Base-by-base conservation (phyloP, 176 grass and related monocot species). In the Panicum miliaceum region DNA sequence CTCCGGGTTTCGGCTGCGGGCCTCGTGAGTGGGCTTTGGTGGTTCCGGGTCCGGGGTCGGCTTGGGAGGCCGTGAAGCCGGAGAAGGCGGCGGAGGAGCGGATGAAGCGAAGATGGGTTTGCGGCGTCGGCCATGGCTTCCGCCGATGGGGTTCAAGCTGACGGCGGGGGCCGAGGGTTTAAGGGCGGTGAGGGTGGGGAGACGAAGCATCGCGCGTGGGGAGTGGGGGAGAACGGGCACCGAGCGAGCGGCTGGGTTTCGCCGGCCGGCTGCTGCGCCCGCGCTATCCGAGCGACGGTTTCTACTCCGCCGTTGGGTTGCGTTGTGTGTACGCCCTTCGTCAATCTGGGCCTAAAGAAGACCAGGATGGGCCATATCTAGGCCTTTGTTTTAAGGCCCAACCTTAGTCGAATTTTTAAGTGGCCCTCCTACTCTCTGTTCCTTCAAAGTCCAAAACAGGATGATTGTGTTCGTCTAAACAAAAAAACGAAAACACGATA, bases 121-220 rank as follows among this genome's bases (percentile, higher is more conserved):
- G 74, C 54, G 43, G 16, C 54, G 66, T 3, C 41, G 60, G 41
- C 71, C 71, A 67, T 83, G 12, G 80, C 67, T 5, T 81, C 73
- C 38, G 77, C 22, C 27, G 82, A 36, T 50, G 20, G 73, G 73
- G 79, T 46, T 71, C 53, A 46, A 34, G 65, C 14, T 23, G 79
- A 12, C 8, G 50, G 29, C 8, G 32, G 68, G 66, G 50, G 60
- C 6, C 32, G 58, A 90, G 67, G 80, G 89, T 90, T 87, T 90
- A 87, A 62, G 68, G 12, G 84, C 68, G 80, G 67, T 52, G 75
- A 83, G 80, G 36, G 75, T 75, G 51, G 84, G 84, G 47, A 87
- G 75, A 37, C 80, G 84, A 75, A 90, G 89, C 88, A 90, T 86
- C 3, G 56, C 68, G 56, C 59, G 48, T 50, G 51, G 43, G 64